Conservation (phyloP, 352 stramenopile genomes). For the Phytophthora foliorum region DNA sequence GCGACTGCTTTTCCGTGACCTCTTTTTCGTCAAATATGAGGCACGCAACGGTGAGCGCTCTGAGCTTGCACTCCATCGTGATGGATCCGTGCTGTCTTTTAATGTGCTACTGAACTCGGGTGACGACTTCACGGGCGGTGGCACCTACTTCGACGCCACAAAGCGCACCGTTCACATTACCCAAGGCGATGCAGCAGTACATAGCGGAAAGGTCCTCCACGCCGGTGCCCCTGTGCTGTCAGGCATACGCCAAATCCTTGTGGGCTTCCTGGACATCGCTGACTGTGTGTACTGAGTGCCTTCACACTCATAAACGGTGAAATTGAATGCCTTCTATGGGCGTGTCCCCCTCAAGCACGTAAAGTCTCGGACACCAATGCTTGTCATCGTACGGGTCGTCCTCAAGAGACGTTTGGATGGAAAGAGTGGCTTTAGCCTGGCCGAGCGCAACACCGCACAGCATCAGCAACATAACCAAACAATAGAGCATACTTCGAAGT, state of each 20-base stretch:
- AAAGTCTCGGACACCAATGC: slow-evolving; percentile 77
- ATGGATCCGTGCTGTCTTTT: slow-evolving; percentile 96
- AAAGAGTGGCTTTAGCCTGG: slow-evolving; percentile 78
- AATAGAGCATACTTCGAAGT: slow-evolving; percentile 12
- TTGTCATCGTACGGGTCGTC: slow-evolving; percentile 80
- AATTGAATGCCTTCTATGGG: slow-evolving; percentile 87
- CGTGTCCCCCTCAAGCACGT: slow-evolving; percentile 77
- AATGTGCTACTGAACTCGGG: slow-evolving; percentile 91
- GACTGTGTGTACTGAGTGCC: slow-evolving; percentile 47
- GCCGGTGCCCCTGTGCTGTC: slow-evolving; percentile 87
- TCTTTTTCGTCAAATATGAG: slow-evolving; percentile 93
- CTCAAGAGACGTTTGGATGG: slow-evolving; percentile 76
- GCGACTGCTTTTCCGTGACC: slow-evolving; percentile 79
- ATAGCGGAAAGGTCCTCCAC: slow-evolving; percentile 95
- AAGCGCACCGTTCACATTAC: slow-evolving; percentile 74
- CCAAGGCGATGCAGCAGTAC: slow-evolving; percentile 89
- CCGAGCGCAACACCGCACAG: slow-evolving; percentile 9
- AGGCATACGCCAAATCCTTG: slow-evolving; percentile 91
- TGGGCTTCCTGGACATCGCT: slow-evolving; percentile 93
- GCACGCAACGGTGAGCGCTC: slow-evolving; percentile 64
- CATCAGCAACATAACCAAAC: slow-evolving; percentile 9
- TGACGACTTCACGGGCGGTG: slow-evolving; percentile 90
- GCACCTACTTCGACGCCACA: slow-evolving; percentile 93
- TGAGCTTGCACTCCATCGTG: slow-evolving; percentile 90
- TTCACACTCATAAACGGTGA: slow-evolving; percentile 58